phyloP scores from a whole-genome alignment of 306 rosid species.

The Lathyrus tuberosus region DNA sequence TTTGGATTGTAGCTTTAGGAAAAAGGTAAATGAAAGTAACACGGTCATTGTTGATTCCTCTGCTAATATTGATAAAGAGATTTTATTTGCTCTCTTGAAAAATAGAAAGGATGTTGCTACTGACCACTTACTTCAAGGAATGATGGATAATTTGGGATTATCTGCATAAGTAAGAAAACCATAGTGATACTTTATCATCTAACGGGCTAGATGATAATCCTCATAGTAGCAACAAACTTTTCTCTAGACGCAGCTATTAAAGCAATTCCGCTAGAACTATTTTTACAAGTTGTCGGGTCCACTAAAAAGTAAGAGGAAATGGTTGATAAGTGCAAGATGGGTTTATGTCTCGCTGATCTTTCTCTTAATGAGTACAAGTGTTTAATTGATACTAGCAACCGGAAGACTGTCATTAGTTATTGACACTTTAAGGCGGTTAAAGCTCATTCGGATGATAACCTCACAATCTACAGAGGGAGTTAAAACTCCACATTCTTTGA shows the following conservation, averaged over 20 bases:
- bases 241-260: slow-evolving; percentile 66
- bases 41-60: slow-evolving; percentile 33
- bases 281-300: slow-evolving; percentile 90
- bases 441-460: too few relatives aligned
- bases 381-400: too few relatives aligned
- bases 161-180: slow-evolving; percentile 48
- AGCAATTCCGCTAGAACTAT: slow-evolving; percentile 86
- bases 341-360: too few relatives aligned
- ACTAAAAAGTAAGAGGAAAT: slow-evolving; percentile 63
- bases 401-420: too few relatives aligned
- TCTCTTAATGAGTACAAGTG: too few relatives aligned
- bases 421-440: too few relatives aligned
- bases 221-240: slow-evolving; percentile 65
- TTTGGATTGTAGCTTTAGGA: slow-evolving; percentile 39
- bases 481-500: too few relatives aligned
- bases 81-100: slow-evolving; percentile 56
- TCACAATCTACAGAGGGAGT: too few relatives aligned
- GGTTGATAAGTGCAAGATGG: slow-evolving; percentile 85
- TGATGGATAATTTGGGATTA: slow-evolving; percentile 74
- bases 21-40: slow-evolving; percentile 37
- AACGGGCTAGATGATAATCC: slow-evolving; percentile 52
- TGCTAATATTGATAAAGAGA: slow-evolving; percentile 49
- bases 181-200: slow-evolving; percentile 49
- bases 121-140: slow-evolving; percentile 58
- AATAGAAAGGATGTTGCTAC: slow-evolving; percentile 58